A percentile compares a stretch with the other conserved stretches of the same genome.
phyloP scores from a whole-genome alignment of 257 asterid species.

The Haberlea rhodopensis region DNA sequence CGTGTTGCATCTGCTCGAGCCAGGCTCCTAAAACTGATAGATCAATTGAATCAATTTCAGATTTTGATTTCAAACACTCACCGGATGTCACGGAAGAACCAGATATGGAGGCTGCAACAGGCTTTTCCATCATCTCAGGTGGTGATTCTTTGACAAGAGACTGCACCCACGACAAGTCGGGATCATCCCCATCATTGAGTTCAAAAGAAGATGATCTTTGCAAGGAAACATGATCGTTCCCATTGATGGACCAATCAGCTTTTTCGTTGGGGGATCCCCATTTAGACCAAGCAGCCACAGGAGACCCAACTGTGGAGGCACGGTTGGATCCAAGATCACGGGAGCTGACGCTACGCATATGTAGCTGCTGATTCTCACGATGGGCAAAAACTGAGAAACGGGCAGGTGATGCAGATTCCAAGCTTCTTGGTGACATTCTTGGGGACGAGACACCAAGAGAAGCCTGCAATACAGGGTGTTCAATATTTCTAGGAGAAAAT shows the following conservation, averaged over 20 bases:
- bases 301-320: conserved; percentile 47
- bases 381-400: conserved; percentile 59
- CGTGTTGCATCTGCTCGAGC: conserved; percentile 96
- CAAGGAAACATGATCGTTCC: conserved; percentile 48
- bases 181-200: conserved; percentile 56
- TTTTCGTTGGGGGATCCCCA: conserved; percentile 71
- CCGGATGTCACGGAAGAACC: conserved; percentile 72
- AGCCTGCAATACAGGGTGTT: conserved; percentile 76
- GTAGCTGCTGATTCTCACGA: conserved; percentile 69
- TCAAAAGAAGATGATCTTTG: conserved; percentile 42
- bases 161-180: conserved; percentile 94
- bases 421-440: conserved; percentile 79
- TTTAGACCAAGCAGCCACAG: conserved; percentile 52
- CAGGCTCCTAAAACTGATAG: conserved; percentile 80
- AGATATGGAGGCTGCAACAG: conserved; percentile 39
- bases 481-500: conserved; percentile 69
- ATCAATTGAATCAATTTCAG: conserved; percentile 62
- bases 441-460: conserved; percentile 72
- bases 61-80: conserved; percentile 61
- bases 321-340: conserved; percentile 61
- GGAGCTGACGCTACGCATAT: conserved; percentile 58
- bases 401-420: conserved; percentile 75
- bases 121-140: conserved; percentile 77
- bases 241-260: conserved; percentile 71
- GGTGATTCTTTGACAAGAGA: conserved; percentile 93